Evolutionary conservation across 106 monocot species (phyloP).

Genomic region (Vanilla planifolia): DNA sequence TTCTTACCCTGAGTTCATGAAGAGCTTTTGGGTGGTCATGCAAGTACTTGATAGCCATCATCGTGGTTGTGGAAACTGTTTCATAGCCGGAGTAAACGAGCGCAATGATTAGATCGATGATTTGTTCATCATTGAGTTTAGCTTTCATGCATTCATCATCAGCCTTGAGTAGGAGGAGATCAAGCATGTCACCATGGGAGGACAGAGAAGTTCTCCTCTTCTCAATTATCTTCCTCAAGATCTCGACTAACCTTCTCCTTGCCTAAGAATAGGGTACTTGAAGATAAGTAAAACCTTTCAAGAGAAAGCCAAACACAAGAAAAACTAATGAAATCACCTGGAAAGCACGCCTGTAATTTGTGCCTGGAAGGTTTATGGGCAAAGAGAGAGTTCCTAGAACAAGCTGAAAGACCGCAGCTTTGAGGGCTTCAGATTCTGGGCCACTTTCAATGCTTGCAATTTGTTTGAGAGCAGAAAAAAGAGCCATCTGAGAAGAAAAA

Average conservation of each 20-base stretch:
- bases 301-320: neutral
- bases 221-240: slow-evolving; percentile 50
- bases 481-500: slow-evolving; percentile 63
- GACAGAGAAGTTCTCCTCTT: slow-evolving; percentile 36
- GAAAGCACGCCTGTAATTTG: slow-evolving; percentile 61
- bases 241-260: slow-evolving; percentile 58
- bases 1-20: slow-evolving; percentile 70
- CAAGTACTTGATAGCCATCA: slow-evolving; percentile 96
- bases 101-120: slow-evolving; percentile 82
- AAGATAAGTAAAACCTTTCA: neutral
- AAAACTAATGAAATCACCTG: slow-evolving; percentile 25
- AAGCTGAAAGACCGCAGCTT: slow-evolving; percentile 63
- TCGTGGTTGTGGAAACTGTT: slow-evolving; percentile 85
- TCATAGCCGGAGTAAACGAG: slow-evolving; percentile 89
- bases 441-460: slow-evolving; percentile 64
- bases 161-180: slow-evolving; percentile 45
- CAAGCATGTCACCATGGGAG: slow-evolving; percentile 64
- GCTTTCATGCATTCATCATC: slow-evolving; percentile 24
- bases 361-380: slow-evolving; percentile 84
- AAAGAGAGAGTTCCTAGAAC: slow-evolving; percentile 75
- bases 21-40: slow-evolving; percentile 81
- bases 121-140: slow-evolving; percentile 81
- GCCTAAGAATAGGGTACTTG: slow-evolving; percentile 36
- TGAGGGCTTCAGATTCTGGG: slow-evolving; percentile 49
- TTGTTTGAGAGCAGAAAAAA: slow-evolving; percentile 63